These are phyloP conservation scores for Hirschioporus abietinus DNA, from an alignment of 768 basidiomycete genomes.

Conservation along the genomic window DNA sequence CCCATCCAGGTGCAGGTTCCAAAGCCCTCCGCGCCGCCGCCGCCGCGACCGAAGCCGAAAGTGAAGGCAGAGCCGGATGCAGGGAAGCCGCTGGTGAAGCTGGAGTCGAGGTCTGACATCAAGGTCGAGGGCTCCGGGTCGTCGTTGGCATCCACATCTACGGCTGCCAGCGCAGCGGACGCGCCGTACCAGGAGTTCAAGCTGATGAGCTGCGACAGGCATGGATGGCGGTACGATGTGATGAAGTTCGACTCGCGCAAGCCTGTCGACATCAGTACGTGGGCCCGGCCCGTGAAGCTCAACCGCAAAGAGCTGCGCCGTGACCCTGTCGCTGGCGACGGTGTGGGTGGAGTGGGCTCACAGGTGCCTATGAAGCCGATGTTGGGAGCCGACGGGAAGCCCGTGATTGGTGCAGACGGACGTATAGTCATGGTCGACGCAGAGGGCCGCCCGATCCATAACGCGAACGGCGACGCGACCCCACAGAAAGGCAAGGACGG, in stretches of 20 bases:
- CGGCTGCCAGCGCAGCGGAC: slow-evolving; percentile 28
- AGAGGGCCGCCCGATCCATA: slow-evolving; percentile 66
- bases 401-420: slow-evolving; percentile 73
- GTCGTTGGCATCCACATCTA: not conserved
- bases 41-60: not conserved
- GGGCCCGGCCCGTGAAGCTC: slow-evolving; percentile 75
- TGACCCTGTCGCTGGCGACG: slow-evolving; percentile 31
- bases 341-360: slow-evolving; percentile 39
- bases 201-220: slow-evolving; percentile 72
- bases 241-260: slow-evolving; percentile 86
- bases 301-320: slow-evolving; percentile 79
- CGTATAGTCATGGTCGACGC: slow-evolving; percentile 77
- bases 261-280: slow-evolving; percentile 59
- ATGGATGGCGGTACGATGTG: slow-evolving; percentile 88
- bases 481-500: slow-evolving; percentile 38
- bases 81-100: not conserved
- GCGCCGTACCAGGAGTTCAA: slow-evolving; percentile 70
- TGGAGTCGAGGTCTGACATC: not conserved
- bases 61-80: not conserved
- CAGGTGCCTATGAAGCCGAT: slow-evolving; percentile 37
- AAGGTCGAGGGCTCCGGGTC: not conserved
- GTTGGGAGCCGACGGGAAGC: slow-evolving; percentile 80
- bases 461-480: slow-evolving; percentile 25
- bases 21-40: not conserved
- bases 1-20: not conserved